These are phyloP conservation scores for Exserohilum rostratum DNA, from an alignment of 2,329 filamentous ascomycete species.

Conservation along the genomic window DNA sequence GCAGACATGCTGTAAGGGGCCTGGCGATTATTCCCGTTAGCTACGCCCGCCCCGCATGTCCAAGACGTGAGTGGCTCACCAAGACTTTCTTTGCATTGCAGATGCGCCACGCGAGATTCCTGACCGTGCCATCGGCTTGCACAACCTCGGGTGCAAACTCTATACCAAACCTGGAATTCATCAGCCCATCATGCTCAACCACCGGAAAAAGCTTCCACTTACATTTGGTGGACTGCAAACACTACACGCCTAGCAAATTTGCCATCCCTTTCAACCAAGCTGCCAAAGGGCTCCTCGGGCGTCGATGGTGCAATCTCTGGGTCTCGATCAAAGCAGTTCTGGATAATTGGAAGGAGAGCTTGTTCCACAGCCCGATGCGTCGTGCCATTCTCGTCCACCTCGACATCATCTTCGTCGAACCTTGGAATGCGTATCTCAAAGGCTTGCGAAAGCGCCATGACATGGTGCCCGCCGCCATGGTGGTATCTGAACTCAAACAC, in stretches of 20 bases:
- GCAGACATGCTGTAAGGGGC: conserved; percentile 58
- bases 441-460: conserved; percentile 90
- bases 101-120: conserved; percentile 90
- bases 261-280: conserved; percentile 80
- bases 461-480: conserved; percentile 88
- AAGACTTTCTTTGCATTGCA: conserved; percentile 95
- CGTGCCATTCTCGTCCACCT: conserved; percentile 63
- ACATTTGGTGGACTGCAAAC: conserved; percentile 95
- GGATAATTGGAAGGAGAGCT: conserved; percentile 79
- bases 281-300: conserved; percentile 81
- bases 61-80: conserved; percentile 60
- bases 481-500: conserved; percentile 98
- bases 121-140: conserved; percentile 86
- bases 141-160: conserved; percentile 95
- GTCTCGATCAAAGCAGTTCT: conserved; percentile 91
- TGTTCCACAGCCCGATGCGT: conserved; percentile 75
- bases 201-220: conserved; percentile 33
- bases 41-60: neutral
- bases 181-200: neutral
- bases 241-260: conserved; percentile 91
- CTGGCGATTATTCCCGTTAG: conserved; percentile 23
- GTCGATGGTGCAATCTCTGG: conserved; percentile 85
- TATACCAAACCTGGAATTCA: conserved; percentile 71
- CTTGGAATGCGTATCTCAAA: conserved; percentile 87
- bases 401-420: conserved; percentile 76